These are phyloP conservation scores for Rhizophagus clarus DNA, from an alignment of 192 early-diverging fungal species.

Conservation along the genomic window DNA sequence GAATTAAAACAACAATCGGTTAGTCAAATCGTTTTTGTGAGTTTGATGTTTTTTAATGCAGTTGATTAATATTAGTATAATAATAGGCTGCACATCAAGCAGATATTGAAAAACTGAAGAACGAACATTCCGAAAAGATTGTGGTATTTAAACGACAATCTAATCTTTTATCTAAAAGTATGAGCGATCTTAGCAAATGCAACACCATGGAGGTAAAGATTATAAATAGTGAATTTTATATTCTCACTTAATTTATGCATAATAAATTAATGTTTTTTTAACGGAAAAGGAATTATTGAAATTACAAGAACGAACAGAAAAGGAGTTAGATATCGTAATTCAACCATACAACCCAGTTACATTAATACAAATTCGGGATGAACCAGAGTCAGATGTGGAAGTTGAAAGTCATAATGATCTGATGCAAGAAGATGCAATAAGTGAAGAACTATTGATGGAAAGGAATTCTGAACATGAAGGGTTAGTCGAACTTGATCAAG, in stretches of 20 bases:
- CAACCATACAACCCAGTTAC: not conserved
- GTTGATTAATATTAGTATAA: conserved; percentile 20
- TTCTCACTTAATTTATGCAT: not conserved
- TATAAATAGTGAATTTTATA: not conserved
- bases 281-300: not conserved
- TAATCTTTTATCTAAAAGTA: not conserved
- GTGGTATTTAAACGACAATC: conserved; percentile 40
- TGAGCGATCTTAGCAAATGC: conserved; percentile 4
- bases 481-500: not conserved
- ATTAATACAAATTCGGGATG: not conserved
- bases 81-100: conserved; percentile 33
- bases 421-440: conserved; percentile 2
- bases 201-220: not conserved
- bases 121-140: conserved; percentile 46
- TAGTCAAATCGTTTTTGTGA: not conserved
- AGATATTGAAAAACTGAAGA: conserved; percentile 36
- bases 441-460: not conserved
- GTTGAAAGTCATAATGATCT: not conserved
- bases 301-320: conserved; percentile 8
- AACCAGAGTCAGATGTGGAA: not conserved
- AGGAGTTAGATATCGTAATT: not conserved
- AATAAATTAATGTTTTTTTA: not conserved
- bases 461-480: not conserved
- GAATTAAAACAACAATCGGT: conserved; percentile 35
- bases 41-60: not conserved